phyloP scores from a whole-genome alignment of 108 stramenopile genomes.

The Skeletonema marinoi region DNA sequence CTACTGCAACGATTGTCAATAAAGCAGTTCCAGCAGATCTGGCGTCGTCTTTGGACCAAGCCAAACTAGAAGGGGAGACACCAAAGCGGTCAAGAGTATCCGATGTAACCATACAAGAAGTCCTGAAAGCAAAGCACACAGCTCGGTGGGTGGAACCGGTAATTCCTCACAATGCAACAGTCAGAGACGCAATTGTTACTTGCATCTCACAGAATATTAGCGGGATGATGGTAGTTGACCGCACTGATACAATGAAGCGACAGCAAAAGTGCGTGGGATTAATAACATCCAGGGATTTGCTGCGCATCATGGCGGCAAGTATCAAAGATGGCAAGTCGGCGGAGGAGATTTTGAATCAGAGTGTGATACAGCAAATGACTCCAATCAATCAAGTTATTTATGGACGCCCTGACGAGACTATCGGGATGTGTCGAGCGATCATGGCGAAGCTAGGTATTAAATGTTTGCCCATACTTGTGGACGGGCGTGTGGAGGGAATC shows the following conservation, averaged over 20 bases:
- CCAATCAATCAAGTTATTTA: constrained; percentile 86
- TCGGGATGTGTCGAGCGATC: constrained; percentile 84
- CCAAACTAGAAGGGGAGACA: background rate
- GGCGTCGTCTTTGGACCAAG: background rate
- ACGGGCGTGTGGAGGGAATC: constrained; percentile 87
- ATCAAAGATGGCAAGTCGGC: constrained; percentile 55
- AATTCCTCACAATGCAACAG: constrained; percentile 58
- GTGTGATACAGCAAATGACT: constrained; percentile 70
- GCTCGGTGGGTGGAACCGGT: constrained; percentile 83
- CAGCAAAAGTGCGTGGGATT: constrained; percentile 68
- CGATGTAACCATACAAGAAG: constrained; percentile 60
- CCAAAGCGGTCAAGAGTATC: constrained; percentile 5
- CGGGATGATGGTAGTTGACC: constrained; percentile 87
- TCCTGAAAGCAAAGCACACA: constrained; percentile 78
- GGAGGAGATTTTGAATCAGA: constrained; percentile 51
- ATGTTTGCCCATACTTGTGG: constrained; percentile 86
- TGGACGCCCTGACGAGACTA: constrained; percentile 81
- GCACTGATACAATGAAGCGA: constrained; percentile 14
- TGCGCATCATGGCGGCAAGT: constrained; percentile 70
- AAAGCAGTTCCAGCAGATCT: background rate
- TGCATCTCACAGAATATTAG: constrained; percentile 77
- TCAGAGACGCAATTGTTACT: constrained; percentile 66
- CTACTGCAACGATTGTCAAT: background rate
- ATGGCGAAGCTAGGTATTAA: constrained; percentile 91
- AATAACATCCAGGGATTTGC: constrained; percentile 76